Base-by-base conservation (phyloP, 2,329 filamentous ascomycete species). In the Epichloe baconii region DNA sequence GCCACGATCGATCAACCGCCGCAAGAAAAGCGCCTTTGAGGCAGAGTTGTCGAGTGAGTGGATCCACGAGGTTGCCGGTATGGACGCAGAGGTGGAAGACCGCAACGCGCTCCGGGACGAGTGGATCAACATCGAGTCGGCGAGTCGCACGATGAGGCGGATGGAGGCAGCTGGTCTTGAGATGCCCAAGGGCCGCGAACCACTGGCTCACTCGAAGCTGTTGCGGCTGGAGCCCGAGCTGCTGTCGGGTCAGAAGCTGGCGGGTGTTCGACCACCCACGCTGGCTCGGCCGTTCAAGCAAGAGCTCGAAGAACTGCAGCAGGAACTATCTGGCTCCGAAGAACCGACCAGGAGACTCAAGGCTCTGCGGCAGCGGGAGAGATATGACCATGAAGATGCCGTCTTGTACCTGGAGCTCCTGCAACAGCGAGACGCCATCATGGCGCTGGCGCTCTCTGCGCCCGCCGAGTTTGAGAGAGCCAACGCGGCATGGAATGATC, bases 31-130 rank as follows among this genome's bases (percentile, higher is more conserved):
- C 21, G 72, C 78, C 4, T 62, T 86, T 4, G 72, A 84, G 49
- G 71, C 77, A 2, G 82, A 88, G 56, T 66, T 85, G 3, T 64
- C 73, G n/a, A 77, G 76, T 49, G 74, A 82, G 4, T 77, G 74
- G 59, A 66, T 83, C 3, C 71, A 73, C 41, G 78, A 86, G 60
- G 66, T 89, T 10, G 79, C 75, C 17, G 68, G 70, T 7, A 55
- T 62, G 15, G 68, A 74, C 26, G 52, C 59, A 23, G 54, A 64
- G 41, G 52, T 56, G 10, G 56, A 62, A 42, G 58, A 56, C n/a
- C 62, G 62, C 1, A 56, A 52, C 14, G 55, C 64, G 41, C 60
- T 69, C 17, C 73, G 78, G 40, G 76, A 78, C 49, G 63, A 66
- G 31, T 63, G 61, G 59, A 66, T 82, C 23, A 72, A 81, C 50